A percentile compares a stretch with the other conserved stretches of the same genome.
phyloP scores from a whole-genome alignment of 2,329 filamentous ascomycete species.

The Aureobasidium sp. region DNA sequence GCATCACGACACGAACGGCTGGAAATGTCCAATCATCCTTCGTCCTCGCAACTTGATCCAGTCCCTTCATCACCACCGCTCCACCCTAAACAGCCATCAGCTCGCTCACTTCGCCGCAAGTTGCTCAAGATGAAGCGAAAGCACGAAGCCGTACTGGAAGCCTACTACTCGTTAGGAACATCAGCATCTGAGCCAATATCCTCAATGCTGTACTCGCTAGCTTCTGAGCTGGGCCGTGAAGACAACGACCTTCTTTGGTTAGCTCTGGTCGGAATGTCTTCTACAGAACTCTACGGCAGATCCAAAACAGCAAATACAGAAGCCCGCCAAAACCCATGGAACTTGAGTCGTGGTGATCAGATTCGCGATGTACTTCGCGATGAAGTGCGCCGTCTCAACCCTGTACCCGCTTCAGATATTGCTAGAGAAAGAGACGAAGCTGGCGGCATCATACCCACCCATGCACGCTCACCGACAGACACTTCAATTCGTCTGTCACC shows the following conservation, averaged over 20 bases:
- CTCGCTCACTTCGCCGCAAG: constrained; percentile 61
- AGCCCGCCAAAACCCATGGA: constrained; percentile 9
- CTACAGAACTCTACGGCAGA: constrained; percentile 74
- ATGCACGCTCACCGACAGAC: constrained; percentile 80
- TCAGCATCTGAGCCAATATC: constrained; percentile 94
- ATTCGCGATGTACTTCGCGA: constrained; percentile 82
- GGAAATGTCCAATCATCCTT: constrained; percentile 26
- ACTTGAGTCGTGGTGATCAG: constrained; percentile 59
- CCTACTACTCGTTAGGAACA: constrained; percentile 79
- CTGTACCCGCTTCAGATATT: constrained; percentile 52
- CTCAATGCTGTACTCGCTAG: constrained; percentile 87
- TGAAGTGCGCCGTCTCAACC: constrained; percentile 88
- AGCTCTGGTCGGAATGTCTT: constrained; percentile 89
- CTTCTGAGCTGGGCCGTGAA: constrained; percentile 88
- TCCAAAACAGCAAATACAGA: constrained; percentile 50
- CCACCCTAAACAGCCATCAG: constrained; percentile 58
- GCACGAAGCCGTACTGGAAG: constrained; percentile 65
- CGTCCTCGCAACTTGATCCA: constrained; percentile 33
- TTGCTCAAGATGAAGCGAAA: constrained; percentile 68
- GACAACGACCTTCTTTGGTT: constrained; percentile 96
- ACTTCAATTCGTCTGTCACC: constrained; percentile 86
- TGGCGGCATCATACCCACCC: constrained; percentile 79
- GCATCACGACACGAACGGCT: constrained; percentile 15
- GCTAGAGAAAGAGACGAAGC: constrained; percentile 58
- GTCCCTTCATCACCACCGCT: constrained; percentile 47